These are phyloP conservation scores for Lipomyces spencermartinsiae DNA, from an alignment of 805 yeast species.

Conservation along the genomic window DNA sequence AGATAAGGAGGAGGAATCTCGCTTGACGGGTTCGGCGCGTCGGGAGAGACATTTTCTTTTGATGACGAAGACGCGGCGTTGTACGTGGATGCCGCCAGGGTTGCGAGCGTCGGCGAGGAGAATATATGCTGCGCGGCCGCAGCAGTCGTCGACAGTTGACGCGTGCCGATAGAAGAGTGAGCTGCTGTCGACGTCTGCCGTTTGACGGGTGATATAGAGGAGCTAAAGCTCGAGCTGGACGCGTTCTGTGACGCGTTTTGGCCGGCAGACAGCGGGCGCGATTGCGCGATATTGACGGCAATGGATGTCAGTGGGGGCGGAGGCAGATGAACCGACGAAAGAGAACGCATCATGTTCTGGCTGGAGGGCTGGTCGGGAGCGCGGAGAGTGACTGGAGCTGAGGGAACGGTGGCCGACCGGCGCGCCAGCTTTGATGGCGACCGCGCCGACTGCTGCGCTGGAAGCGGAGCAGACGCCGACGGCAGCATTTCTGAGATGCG, in stretches of 20 bases:
- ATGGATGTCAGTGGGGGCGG: slow-evolving; percentile 37
- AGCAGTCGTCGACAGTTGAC: slow-evolving; percentile 18
- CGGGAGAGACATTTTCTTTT: slow-evolving; percentile 1
- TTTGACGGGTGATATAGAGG: slow-evolving; percentile 11
- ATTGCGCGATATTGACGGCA: slow-evolving; percentile 25
- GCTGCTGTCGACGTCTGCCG: slow-evolving; percentile 16
- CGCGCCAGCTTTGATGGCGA: slow-evolving; percentile 36
- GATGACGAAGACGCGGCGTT: slow-evolving; percentile 16
- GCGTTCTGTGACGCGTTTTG: background rate
- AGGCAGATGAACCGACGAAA: slow-evolving; percentile 38
- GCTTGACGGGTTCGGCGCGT: slow-evolving; percentile 9
- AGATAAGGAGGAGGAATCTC: slow-evolving; percentile 49
- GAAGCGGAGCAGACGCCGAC: background rate
- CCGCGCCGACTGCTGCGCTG: slow-evolving; percentile 11
- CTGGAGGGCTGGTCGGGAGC: slow-evolving; percentile 21
- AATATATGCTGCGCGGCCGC: slow-evolving; percentile 33
- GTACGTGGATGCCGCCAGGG: slow-evolving; percentile 24
- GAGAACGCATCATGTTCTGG: slow-evolving; percentile 36
- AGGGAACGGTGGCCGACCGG: slow-evolving; percentile 17
- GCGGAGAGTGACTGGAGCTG: slow-evolving; percentile 21
- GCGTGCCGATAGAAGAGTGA: slow-evolving; percentile 14
- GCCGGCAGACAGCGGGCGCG: slow-evolving; percentile 8
- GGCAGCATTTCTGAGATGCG: slow-evolving; percentile 11
- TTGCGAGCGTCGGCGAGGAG: slow-evolving; percentile 16
- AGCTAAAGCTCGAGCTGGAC: slow-evolving; percentile 3